Base-by-base conservation (phyloP, 768 basidiomycete species). In the Tylopilus plumbeoviolaceoides region DNA sequence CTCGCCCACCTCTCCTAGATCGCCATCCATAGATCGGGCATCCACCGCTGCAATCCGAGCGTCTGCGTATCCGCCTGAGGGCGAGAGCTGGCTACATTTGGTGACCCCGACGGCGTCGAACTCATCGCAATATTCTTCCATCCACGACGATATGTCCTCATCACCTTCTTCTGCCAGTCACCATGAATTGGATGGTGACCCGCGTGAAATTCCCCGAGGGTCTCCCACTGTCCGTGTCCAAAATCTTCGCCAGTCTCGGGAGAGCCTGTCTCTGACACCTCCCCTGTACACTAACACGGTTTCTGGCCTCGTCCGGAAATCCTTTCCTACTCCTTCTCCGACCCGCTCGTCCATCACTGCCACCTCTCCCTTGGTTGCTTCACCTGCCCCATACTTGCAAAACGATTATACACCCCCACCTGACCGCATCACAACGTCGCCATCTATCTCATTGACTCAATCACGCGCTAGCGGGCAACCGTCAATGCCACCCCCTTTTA, bases 1-100 rank as follows among this genome's bases (percentile, higher is more conserved):
- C 30, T 43, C 53, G 27, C 54, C 45, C 6, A 33, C 50, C 7
- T 58, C 57, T 2, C 55, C 44, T 23, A 44, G 33, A 47, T 41
- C 53, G 5, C 42, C 53, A 25, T 58, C 54, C 45, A 11, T 28
- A 5, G 57, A 60, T 58, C 57, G 58, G 30, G 50, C 57, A 25
- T 62, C 63, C 25, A 53, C 51, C 1, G 60, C 56, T 41, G 56
- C 57, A 7, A 50, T 44, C 49, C 62, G 48, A 42, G 46, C 46
- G 11, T 43, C 63, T 40, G 11, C 48, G 12, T 62, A 50, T 39
- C 55, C 64, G 48, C 51, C 57, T 1, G 66, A 61, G 47, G 66
- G 66, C 43, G 64, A 68, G 48, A 70, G 68, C 45, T 69, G 69
- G 68, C 44, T 70, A 15, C 63, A 63, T 44, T 44, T 69, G 48